Percentiles rank a stretch among this genome's conserved stretches.
These are phyloP conservation scores for Heliosperma pusillum DNA, from an alignment of 148 eudicot species.

Conservation along the genomic window DNA sequence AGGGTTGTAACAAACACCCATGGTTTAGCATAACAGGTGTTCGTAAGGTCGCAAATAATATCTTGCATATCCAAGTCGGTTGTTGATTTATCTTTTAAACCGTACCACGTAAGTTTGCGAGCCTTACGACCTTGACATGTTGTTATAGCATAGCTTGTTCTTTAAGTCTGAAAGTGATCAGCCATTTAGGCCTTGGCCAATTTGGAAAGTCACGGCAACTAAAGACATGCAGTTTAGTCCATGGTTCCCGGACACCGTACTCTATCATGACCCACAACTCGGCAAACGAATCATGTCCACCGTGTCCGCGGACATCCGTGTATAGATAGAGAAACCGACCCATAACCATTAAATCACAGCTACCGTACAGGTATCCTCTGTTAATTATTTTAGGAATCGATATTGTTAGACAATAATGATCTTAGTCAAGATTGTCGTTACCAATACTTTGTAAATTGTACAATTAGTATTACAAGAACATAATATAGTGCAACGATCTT, in stretches of 20 bases:
- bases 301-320: no score
- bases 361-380: background rate
- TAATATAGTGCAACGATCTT: no score
- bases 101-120: background rate
- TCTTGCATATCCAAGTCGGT: background rate
- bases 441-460: no score
- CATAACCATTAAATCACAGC: background rate
- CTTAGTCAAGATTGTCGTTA: no score
- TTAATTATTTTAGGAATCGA: no score
- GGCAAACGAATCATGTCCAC: background rate
- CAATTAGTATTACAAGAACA: no score
- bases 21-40: background rate
- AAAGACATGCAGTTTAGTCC: background rate
- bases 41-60: background rate
- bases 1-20: background rate
- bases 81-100: background rate
- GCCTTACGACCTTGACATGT: no score
- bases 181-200: background rate
- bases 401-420: no score
- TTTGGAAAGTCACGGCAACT: background rate
- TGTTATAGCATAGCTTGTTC: background rate
- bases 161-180: background rate
- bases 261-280: background rate
- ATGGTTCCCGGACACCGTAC: background rate
- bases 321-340: background rate